Base-by-base conservation (phyloP, 768 basidiomycete species). In the Xerocomellus amylosporus region DNA sequence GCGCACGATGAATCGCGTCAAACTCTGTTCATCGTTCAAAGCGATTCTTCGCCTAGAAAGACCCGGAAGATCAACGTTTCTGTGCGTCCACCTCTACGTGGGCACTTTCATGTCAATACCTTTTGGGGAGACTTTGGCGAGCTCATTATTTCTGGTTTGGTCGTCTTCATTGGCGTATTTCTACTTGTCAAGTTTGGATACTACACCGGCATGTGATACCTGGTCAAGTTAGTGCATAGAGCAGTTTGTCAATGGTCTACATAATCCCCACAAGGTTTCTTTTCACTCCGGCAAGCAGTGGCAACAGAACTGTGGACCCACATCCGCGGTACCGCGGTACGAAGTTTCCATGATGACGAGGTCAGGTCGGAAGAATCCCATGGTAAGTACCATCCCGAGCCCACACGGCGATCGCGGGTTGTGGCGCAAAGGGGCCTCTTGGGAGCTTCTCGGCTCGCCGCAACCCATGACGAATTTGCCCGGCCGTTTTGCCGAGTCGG, bases 21-120 rank as follows among this genome's bases (percentile, higher is more conserved):
- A 70, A 93, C 92, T 1, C 72, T 95, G 51, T 91, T 84, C 61
- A 72, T 94, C 58, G 77, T 86, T 13, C 72, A 75, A 2, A 60
- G 62, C 14, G 72, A 79, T 45, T 72, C 69, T 8, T 66, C 67
- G 3, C 76, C 82, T 15, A 78, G 80, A 5, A 73, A 70, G 53
- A 70, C 61, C 26, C 81, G 87, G 61, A 71, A 71, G 26, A 70
- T 91, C 17, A 65, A 58, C 2, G 83, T 93, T 13, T 75, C 77
- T 10, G 67, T 92, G 13, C 72, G 71, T 26, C 86, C 88, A 1
- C 78, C 82, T 4, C 71, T 80, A 6, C 70, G 66, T 9, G 73
- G 77, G 1, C 60, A 73, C 39, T 88, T 89, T 57, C 64, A 69
- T 31, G 65, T 87, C 46, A 90, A 89, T 61, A 77, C 82, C 51